Conservation (phyloP, 2,329 filamentous ascomycete species). For the Aspergillus eucalypticola region DNA sequence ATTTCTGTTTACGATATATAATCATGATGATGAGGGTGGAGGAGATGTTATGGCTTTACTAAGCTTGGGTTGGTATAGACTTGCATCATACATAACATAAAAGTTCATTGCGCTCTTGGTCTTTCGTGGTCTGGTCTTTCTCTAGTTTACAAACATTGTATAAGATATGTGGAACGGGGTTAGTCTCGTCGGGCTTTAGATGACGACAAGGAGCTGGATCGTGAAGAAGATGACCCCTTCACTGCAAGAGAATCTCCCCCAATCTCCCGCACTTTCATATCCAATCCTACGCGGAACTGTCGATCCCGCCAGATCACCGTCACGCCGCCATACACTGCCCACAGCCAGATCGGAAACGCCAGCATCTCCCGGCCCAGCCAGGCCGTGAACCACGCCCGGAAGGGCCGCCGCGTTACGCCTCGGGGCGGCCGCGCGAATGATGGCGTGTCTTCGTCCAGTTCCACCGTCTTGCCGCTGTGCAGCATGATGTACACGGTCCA, state of each 20-base stretch:
- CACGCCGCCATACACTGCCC: slow-evolving; percentile 84
- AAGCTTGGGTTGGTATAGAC: background rate
- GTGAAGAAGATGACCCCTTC: background rate
- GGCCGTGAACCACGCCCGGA: slow-evolving; percentile 71
- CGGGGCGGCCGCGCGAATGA: slow-evolving; percentile 62
- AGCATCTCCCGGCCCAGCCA: slow-evolving; percentile 84
- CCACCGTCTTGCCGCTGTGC: slow-evolving; percentile 70
- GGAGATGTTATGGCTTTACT: background rate
- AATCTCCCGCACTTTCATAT: slow-evolving; percentile 75
- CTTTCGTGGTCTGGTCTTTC: slow-evolving; percentile 1
- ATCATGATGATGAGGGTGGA: background rate
- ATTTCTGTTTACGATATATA: background rate
- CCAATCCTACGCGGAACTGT: slow-evolving; percentile 75
- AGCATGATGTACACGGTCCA: slow-evolving; percentile 71
- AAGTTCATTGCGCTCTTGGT: slow-evolving; percentile 6
- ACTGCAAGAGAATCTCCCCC: slow-evolving; percentile 15
- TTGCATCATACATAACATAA: background rate
- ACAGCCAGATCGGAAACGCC: slow-evolving; percentile 85
- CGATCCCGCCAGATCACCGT: slow-evolving; percentile 86
- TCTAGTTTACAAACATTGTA: background rate
- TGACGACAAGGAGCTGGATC: slow-evolving; percentile 11
- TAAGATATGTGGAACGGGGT: background rate
- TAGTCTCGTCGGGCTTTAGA: slow-evolving; percentile 15
- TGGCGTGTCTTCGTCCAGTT: slow-evolving; percentile 71
- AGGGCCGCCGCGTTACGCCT: slow-evolving; percentile 54